Evolutionary conservation across 2,329 filamentous ascomycete genomes (phyloP), one percentile per base, ranked within the genome.

Genomic region (Phoma sp.): DNA sequence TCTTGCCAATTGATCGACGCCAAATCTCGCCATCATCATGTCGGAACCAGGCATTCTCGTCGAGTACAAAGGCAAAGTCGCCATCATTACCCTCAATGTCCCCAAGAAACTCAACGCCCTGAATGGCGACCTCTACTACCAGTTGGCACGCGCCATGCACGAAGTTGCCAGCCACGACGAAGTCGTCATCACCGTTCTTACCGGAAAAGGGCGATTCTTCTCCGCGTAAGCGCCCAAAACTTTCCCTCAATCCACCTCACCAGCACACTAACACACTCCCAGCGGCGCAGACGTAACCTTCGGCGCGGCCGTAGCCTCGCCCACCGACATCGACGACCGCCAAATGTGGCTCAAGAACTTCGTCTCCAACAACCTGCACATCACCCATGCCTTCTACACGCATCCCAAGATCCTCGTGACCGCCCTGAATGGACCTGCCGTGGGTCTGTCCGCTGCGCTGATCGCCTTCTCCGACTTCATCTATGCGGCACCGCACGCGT

Each of bases 351-450:
- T 96, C 32, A 81, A 83, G 46, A 79, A 73, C 69, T 96, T 98
- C 76, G 89, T 91, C 9, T 81, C 88, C 63, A 89, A 89, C 81
- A 98, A 98, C 81, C 84, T 97, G 52, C 90, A 96, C 82, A 84
- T 91, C 67, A 95, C 93, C 2, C 88, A 91, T 66, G 88, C 91
- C 65, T 96, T 98, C 80, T 93, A 95, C 80, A 88, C 87, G 11
- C 95, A 98, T 78, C 90, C 92, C 66, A 97, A 98, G 79, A 89
- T 98, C 76, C 89, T 98, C 23, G 84, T 98, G 56, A 88, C 88
- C 0, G 95, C 91, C 0, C 87, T 98, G 62, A 98, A 98, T 78
- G 95, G 93, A 3, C 95, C 95, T 5, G 92, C 87, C 9, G 83
- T 99, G 47, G 95, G 95, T 5, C 87, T 98, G 29, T 90, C 89